Base-by-base conservation (phyloP, 306 rosid species). In the Geum urbanum region DNA sequence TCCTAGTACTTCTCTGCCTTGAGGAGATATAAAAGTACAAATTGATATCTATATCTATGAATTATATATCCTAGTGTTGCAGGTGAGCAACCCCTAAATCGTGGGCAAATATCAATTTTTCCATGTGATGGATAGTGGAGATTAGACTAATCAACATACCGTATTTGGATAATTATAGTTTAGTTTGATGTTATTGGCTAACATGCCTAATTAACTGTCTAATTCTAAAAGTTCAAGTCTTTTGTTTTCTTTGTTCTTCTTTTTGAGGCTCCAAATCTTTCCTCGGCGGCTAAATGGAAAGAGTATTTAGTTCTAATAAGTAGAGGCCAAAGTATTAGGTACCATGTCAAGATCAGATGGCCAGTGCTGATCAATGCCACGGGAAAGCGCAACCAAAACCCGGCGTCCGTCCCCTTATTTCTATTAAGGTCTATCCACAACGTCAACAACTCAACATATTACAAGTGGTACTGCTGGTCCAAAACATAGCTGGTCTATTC, bases 81-180 rank as follows among this genome's bases (percentile, higher is more conserved):
- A 65, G 84, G 75, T 83, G 62, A 65, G 72, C 45, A 9, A 65
- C 58, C 45, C 63, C 72, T 70, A 44, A 32, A 63, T 13, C 18
- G 18, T 39, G 2, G 2, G 32, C 20, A 8, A 62, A 9, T 48
- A 1, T 40, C 8, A 62, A 32, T 32, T 32, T 32, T 32, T 32
- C 13, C 48, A 37, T n/a, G 46, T 49, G 22, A 18, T 37, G 39
- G 7, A 39, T 3, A 41, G 7, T 8, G 18, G 52, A 41, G 37
- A 51, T 67, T 67, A 50, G 19, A 60, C 51, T 67, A 32, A 32
- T 32, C 37, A 32, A 32, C 3, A 32, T 32, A 32, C 37, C 3
- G 37, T 32, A 2, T 32, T 32, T 32, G 37, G 37, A 32, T 32
- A 32, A 32, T 32, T 32, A 32, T 32, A 32, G 32, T 32, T 32